phyloP scores from a whole-genome alignment of 1,139 yeast genomes.

The Nakaseomyces kungkrabaensis region DNA sequence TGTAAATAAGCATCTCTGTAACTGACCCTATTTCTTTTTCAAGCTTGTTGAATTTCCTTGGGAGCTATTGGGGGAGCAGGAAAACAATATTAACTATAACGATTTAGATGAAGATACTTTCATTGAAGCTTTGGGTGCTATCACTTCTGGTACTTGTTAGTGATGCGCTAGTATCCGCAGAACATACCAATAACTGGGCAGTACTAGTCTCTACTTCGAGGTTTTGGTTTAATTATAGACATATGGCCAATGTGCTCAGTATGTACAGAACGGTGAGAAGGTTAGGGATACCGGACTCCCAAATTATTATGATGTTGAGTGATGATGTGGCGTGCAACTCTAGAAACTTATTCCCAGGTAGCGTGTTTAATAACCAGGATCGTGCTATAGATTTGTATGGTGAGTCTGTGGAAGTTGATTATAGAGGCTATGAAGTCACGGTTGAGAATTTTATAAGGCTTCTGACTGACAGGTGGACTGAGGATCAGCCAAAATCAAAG shows the following conservation, averaged over 20 bases:
- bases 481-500: conserved; percentile 85
- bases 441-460: conserved; percentile 89
- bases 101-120: not conserved
- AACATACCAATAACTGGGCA: conserved; percentile 84
- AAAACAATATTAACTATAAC: too few species aligned
- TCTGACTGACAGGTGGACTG: conserved; percentile 91
- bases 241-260: conserved; percentile 92
- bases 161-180: conserved; percentile 8
- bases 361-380: conserved; percentile 89
- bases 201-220: conserved; percentile 91
- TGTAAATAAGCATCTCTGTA: too few species aligned
- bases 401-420: conserved; percentile 90
- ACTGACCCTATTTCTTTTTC: too few species aligned
- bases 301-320: conserved; percentile 87
- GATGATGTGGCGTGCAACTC: conserved; percentile 98
- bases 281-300: conserved; percentile 94
- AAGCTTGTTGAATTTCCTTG: too few species aligned
- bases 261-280: conserved; percentile 93
- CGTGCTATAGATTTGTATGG: conserved; percentile 93
- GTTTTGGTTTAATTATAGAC: conserved; percentile 97
- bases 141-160: conserved; percentile 3
- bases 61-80: too few species aligned
- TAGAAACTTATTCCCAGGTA: conserved; percentile 90
- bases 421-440: conserved; percentile 94
- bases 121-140: not conserved